These are phyloP conservation scores for Yarrowia osloensis DNA, from an alignment of 805 yeast genomes.

Conservation along the genomic window DNA sequence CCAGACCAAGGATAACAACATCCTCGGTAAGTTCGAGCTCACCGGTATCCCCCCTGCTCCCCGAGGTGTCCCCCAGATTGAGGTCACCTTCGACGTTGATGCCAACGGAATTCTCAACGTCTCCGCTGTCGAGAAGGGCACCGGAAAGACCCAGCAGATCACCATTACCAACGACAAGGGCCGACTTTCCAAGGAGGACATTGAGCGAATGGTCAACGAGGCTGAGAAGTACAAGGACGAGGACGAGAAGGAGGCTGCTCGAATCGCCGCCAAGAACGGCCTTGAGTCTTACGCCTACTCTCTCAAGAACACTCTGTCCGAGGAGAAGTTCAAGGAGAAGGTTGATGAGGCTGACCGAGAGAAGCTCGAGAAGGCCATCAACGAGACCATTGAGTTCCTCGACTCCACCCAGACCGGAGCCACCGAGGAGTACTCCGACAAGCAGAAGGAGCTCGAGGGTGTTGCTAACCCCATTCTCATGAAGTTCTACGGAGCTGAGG, in stretches of 20 bases:
- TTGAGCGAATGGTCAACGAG: conserved; percentile 96
- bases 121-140: conserved; percentile 95
- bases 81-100: conserved; percentile 95
- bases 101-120: conserved; percentile 98
- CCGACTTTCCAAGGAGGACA: conserved; percentile 95
- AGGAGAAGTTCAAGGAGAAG: conserved; percentile 78
- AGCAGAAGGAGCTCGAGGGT: conserved; percentile 93
- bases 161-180: conserved; percentile 99
- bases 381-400: conserved; percentile 87
- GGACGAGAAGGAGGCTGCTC: conserved; percentile 90
- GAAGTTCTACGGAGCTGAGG: conserved; percentile 89
- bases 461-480: conserved; percentile 96
- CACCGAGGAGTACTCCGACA: conserved; percentile 86
- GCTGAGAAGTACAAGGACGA: conserved; percentile 97
- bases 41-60: conserved; percentile 98
- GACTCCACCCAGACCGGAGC: conserved; percentile 91
- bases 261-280: conserved; percentile 92
- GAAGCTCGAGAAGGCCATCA: conserved; percentile 73
- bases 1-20: conserved; percentile 91
- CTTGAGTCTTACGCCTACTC: conserved; percentile 95
- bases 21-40: conserved; percentile 95
- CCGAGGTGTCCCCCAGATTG: conserved; percentile 98
- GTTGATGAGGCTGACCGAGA: conserved; percentile 66
- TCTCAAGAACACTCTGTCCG: conserved; percentile 77
- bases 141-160: conserved; percentile 95